Base-by-base conservation (phyloP, 2,329 filamentous ascomycete species). In the Fusarium irregulare region DNA sequence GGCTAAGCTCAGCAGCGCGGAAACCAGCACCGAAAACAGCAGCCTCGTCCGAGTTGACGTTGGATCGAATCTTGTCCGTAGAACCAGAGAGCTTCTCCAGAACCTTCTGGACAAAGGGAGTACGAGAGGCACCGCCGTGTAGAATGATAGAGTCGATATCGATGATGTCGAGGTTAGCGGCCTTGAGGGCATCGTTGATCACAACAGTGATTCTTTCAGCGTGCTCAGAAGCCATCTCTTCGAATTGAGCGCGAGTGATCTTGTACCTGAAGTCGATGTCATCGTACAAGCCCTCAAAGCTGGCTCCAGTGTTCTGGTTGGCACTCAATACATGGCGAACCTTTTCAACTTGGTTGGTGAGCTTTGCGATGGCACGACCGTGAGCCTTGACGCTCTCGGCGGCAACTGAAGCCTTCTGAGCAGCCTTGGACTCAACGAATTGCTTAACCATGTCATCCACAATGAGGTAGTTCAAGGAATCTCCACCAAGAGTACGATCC, bases 11-110 rank as follows among this genome's bases (percentile, higher is more conserved):
- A 55, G 96, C 96, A 53, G 93, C 96, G 77, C 94, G 93, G 86
- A 99, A 98, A 28, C 92, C 94, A 58, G 96, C 95, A 74, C 96
- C 96, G 79, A 98, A 97, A 12, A 97, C 96, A 53, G 96, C 96
- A 25, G 96, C 92, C 82, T 99, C 96, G 76, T 99, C 96, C 13
- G 95, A 92, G 82, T 99, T 99, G 77, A 99, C 96, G 75, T 97
- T 99, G 76, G 91, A 92, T 70, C 94, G 91, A 64, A 99, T 86
- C 84, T 97, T 98, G 54, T 92, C 89, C 10, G 89, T 81, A 20
- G 86, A 88, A 40, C 93, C 92, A 53, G 90, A 87, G 45, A 92
- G 81, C 66, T 89, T 88, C 81, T 98, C 94, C 18, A 99, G 88
- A 75, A 92, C 87, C 81, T 91, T 95, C 80, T 98, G 95, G 13